Percentiles rank a stretch among this genome's conserved stretches.
Conservation (phyloP, 345 rosid genomes). For the Toxicodendron radicans region DNA sequence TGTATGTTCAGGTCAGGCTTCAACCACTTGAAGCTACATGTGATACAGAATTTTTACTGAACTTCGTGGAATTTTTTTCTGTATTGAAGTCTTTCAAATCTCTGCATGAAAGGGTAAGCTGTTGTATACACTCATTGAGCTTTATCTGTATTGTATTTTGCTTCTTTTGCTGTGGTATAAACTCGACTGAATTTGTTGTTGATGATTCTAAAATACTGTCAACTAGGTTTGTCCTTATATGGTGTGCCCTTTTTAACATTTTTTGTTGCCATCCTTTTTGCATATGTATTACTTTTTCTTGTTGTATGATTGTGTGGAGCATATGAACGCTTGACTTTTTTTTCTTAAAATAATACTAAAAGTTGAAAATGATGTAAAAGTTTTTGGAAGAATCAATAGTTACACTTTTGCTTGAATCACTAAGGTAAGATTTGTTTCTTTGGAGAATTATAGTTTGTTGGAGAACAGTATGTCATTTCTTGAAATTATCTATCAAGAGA, state of each 20-base stretch:
- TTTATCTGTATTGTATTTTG: slow-evolving; percentile 7
- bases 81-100: slow-evolving; percentile 53
- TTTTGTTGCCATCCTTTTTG: neutral
- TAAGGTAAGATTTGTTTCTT: neutral
- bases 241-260: neutral
- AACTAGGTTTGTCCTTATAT: neutral
- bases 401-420: neutral
- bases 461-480: neutral
- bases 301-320: neutral
- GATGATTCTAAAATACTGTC: slow-evolving; percentile 4
- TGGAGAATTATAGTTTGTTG: neutral
- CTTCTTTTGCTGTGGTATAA: neutral
- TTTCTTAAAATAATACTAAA: neutral
- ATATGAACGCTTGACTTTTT: neutral
- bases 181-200: slow-evolving; percentile 1
- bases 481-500: too few relatives aligned
- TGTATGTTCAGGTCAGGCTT: slow-evolving; percentile 52
- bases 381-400: neutral
- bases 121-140: slow-evolving; percentile 2
- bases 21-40: slow-evolving; percentile 62
- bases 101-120: slow-evolving; percentile 78
- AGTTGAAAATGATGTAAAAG: neutral
- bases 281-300: neutral
- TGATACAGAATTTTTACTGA: slow-evolving; percentile 47
- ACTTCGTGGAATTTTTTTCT: slow-evolving; percentile 46